Evolutionary conservation across 495 filamentous ascomycete species (phyloP), one percentile per base, ranked within the genome.

Genomic region (Rusavskia elegans): DNA sequence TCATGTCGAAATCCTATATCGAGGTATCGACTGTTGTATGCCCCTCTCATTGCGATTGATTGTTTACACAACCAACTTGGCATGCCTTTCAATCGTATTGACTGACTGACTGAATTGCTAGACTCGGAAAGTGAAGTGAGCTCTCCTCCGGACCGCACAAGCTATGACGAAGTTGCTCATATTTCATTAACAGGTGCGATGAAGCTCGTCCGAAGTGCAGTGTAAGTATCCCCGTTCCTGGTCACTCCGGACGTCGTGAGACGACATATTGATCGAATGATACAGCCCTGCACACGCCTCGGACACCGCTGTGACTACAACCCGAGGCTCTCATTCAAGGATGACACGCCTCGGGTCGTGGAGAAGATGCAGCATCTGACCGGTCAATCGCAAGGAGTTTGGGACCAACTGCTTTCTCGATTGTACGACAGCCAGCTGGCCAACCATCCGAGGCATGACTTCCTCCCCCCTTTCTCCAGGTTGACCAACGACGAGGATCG

Each of bases 401-500:
- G 74, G 76, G 71, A 79, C 65, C 63, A 46, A 13, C 23, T 46
- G 19, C 44, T 46, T 14, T 25, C 23, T 2, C 21, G 44, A 5
- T 29, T 30, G 19, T 46, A 46, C 23, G 44, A 46, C 23, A 46
- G 44, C 44, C 44, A 53, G 23, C 19, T 48, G 25, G 62, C 38
- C 59, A 63, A 48, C 62, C 66, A 45, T 53, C 57, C 23, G n/a
- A 42, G 57, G n/a, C 55, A 62, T 10, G 68, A 75, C 54, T 51
- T 64, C 3, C 64, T 81, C 5, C 77, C 78, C 14, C 68, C 71
- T 2, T 81, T 82, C 56, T 59, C 71, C 19, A 53, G 61, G 9
- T 66, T 82, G 37, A 78, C 69, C 3, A 80, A 68, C n/a, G 78
- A 81, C 54, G 78, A 81, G 41, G 78, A 80, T 1, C 61, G 78